Evolutionary conservation across 495 filamentous ascomycete species (phyloP).

Genomic region (Terfezia boudieri): DNA sequence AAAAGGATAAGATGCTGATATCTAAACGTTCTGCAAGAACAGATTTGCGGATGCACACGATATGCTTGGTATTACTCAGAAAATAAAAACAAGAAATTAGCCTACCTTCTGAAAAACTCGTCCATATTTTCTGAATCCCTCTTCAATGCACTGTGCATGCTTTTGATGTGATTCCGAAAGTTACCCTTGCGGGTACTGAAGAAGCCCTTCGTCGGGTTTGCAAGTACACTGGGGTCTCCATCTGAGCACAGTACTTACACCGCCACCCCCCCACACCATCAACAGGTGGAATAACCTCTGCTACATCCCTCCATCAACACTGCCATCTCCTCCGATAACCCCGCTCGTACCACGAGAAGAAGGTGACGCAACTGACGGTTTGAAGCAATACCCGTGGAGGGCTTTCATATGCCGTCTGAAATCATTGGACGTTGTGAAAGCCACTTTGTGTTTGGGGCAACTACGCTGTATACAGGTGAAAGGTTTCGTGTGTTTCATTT

Average conservation of each 20-base stretch:
- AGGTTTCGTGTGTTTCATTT: constrained; percentile 51
- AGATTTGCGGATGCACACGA: no score
- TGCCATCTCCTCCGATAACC: no score
- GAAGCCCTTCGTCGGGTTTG: constrained; percentile 39
- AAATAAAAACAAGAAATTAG: constrained; percentile 2
- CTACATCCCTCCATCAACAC: no score
- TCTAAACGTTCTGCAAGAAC: no score
- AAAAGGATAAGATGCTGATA: no score
- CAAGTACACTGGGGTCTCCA: not conserved
- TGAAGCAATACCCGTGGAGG: constrained; percentile 34
- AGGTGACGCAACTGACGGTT: not conserved
- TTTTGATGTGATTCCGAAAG: constrained; percentile 62
- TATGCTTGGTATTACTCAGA: not conserved
- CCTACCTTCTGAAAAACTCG: constrained; percentile 17
- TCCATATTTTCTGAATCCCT: constrained; percentile 2
- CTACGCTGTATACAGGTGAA: constrained; percentile 39
- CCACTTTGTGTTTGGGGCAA: constrained; percentile 35
- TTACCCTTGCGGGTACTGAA: constrained; percentile 54
- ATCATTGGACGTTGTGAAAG: constrained; percentile 70
- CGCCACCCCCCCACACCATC: constrained; percentile 24
- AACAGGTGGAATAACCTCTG: not conserved
- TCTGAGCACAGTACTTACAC: constrained; percentile 37
- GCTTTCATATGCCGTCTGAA: constrained; percentile 49
- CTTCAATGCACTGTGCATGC: constrained; percentile 35
- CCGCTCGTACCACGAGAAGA: not conserved